Conservation (phyloP, 345 rosid genomes). For the Geranium rotundifolium region DNA sequence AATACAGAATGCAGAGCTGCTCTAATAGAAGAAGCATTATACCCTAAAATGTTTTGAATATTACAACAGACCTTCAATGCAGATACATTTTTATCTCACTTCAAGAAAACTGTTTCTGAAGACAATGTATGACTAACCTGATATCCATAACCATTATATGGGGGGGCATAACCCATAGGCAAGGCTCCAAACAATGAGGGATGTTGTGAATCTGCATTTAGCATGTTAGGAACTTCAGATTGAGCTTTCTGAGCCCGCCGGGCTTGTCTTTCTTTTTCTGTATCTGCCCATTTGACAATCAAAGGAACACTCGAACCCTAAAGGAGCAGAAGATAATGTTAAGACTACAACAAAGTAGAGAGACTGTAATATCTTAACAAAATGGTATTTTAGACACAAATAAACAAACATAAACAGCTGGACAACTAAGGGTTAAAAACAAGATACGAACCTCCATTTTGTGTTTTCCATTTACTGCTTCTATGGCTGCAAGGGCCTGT, state of each 20-base stretch:
- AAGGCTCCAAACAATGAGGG: conserved; percentile 83
- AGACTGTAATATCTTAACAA: no score
- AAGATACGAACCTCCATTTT: conserved; percentile 79
- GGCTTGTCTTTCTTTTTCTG: conserved; percentile 97
- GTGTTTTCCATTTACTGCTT: conserved; percentile 79
- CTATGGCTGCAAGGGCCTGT: conserved; percentile 83
- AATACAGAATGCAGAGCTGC: not conserved
- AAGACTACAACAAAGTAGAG: conserved; percentile 8
- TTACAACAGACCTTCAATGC: not conserved
- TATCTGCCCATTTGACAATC: conserved; percentile 99
- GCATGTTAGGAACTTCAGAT: conserved; percentile 45
- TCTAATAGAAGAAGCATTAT: not conserved
- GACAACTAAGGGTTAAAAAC: not conserved
- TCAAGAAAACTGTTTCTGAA: not conserved
- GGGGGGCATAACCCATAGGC: conserved; percentile 79
- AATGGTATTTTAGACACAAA: not conserved
- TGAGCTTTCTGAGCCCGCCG: conserved; percentile 89
- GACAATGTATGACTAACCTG: conserved; percentile 39
- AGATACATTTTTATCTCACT: not conserved
- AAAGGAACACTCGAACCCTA: conserved; percentile 95
- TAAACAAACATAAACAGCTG: not conserved
- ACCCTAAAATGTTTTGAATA: not conserved
- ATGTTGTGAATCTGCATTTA: conserved; percentile 59
- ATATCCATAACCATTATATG: conserved; percentile 86
- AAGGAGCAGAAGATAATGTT: conserved; percentile 13